These are phyloP conservation scores for Dendrobium officinale DNA, from an alignment of 106 monocot species.

Conservation along the genomic window DNA sequence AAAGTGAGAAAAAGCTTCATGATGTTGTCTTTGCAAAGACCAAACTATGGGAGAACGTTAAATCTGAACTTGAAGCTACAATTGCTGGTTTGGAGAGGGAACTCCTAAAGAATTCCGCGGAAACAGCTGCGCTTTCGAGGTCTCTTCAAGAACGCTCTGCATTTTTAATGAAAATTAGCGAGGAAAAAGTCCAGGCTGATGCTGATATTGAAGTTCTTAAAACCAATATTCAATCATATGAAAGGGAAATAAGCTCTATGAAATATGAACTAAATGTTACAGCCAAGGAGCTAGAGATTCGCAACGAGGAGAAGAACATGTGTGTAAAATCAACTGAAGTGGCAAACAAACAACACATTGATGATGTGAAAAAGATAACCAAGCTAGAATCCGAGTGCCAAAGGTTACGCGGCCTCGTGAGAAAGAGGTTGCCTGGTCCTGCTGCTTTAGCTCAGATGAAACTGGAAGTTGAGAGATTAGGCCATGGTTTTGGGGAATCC, in stretches of 20 bases:
- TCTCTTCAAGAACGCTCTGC: conserved; percentile 54
- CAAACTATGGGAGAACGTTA: conserved; percentile 49
- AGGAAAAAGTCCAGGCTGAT: conserved; percentile 42
- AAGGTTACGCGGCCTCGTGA: conserved; percentile 55
- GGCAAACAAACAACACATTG: conserved; percentile 56
- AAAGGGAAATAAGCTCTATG: conserved; percentile 53
- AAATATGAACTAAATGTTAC: conserved; percentile 60
- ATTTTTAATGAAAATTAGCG: conserved; percentile 42
- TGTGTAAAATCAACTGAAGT: conserved; percentile 45
- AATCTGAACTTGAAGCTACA: conserved; percentile 36
- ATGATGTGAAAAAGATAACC: conserved; percentile 66
- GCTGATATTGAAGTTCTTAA: conserved; percentile 46
- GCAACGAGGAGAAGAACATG: conserved; percentile 71
- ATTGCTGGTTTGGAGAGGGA: conserved; percentile 41
- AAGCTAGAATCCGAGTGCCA: conserved; percentile 68
- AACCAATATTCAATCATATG: conserved; percentile 41
- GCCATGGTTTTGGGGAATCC: conserved; percentile 31
- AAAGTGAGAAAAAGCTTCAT: conserved; percentile 50
- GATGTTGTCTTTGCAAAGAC: conserved; percentile 53
- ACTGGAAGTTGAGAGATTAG: conserved; percentile 37
- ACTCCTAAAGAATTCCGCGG: conserved; percentile 33
- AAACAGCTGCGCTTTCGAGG: conserved; percentile 41
- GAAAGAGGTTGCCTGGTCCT: conserved; percentile 70
- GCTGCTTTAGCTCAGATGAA: conserved; percentile 84
- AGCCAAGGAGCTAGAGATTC: conserved; percentile 64